Percentiles rank a stretch among this genome's conserved stretches.
These are phyloP conservation scores for Allantophomopsis cytisporea DNA, from an alignment of 2,329 filamentous ascomycete species.

Conservation along the genomic window DNA sequence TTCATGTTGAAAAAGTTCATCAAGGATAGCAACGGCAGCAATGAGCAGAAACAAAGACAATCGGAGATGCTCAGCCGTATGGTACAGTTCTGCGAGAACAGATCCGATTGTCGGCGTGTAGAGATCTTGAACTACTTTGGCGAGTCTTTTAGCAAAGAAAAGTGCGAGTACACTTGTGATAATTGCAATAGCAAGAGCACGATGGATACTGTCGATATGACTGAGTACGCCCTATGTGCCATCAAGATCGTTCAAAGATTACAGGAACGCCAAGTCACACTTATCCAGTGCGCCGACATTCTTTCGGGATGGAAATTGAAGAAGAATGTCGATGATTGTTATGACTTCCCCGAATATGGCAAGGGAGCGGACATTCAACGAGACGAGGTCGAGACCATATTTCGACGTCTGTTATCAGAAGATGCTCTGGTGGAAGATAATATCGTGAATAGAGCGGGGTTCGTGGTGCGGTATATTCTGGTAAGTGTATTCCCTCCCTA, in stretches of 20 bases:
- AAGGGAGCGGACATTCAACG: slow-evolving; percentile 56
- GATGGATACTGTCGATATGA: slow-evolving; percentile 67
- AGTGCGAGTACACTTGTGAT: slow-evolving; percentile 71
- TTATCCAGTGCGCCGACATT: slow-evolving; percentile 73
- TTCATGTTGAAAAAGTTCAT: slow-evolving; percentile 69
- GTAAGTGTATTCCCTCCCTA: no score
- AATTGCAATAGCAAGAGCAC: slow-evolving; percentile 67
- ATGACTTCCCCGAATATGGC: slow-evolving; percentile 35
- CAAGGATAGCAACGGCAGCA: slow-evolving; percentile 59
- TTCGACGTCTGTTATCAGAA: slow-evolving; percentile 61
- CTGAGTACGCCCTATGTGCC: slow-evolving; percentile 56
- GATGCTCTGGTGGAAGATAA: slow-evolving; percentile 63
- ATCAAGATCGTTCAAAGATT: slow-evolving; percentile 52
- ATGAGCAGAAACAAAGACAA: slow-evolving; percentile 73
- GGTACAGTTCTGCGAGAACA: slow-evolving; percentile 80
- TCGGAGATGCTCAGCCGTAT: slow-evolving; percentile 76
- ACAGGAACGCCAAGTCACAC: slow-evolving; percentile 48
- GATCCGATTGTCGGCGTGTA: slow-evolving; percentile 71
- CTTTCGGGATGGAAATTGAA: slow-evolving; percentile 57
- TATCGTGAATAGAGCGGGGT: slow-evolving; percentile 44
- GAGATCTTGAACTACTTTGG: slow-evolving; percentile 92
- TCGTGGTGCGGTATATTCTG: slow-evolving; percentile 59
- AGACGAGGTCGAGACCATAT: slow-evolving; percentile 72
- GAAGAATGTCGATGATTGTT: slow-evolving; percentile 31
- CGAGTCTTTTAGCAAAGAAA: slow-evolving; percentile 59